A percentile compares a stretch with the other conserved stretches of the same genome.
Evolutionary conservation across 2,329 filamentous ascomycete genomes (phyloP).

Genomic region (Penicillium sp.): DNA sequence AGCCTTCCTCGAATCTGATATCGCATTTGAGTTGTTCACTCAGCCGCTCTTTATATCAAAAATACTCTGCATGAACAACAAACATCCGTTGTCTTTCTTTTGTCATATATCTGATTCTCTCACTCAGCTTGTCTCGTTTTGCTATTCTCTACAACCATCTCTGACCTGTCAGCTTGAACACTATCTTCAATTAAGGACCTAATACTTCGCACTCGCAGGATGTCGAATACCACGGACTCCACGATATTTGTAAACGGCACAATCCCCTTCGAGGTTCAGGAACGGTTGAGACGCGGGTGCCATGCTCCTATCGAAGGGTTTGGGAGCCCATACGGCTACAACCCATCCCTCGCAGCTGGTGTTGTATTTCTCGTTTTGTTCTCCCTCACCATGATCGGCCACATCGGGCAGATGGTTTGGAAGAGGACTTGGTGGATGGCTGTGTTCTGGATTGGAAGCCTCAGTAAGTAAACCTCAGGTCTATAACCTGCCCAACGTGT

Average conservation of each 20-base stretch:
- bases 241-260: conserved; percentile 4
- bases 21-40: neutral
- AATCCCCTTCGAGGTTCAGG: conserved; percentile 13
- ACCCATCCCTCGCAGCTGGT: conserved; percentile 39
- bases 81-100: conserved; percentile 1
- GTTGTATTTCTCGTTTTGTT: conserved; percentile 42
- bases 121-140: neutral
- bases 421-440: conserved; percentile 46
- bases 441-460: conserved; percentile 43
- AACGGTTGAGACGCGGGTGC: conserved; percentile 29
- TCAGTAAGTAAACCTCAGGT: conserved; percentile 32
- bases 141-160: neutral
- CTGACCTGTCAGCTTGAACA: neutral
- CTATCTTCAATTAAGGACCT: neutral
- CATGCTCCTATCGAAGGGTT: conserved; percentile 32
- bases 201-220: conserved; percentile 3
- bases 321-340: conserved; percentile 39
- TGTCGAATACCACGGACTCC: conserved; percentile 3
- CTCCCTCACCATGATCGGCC: conserved; percentile 40
- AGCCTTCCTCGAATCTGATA: conserved; percentile 9
- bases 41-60: conserved; percentile 3
- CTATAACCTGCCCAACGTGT: neutral
- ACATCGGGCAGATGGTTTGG: conserved; percentile 41
- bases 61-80: neutral
- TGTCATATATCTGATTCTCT: conserved; percentile 10